Percentiles rank a stretch among this genome's conserved stretches.
Evolutionary conservation across 345 rosid genomes (phyloP).

Genomic region (Turritis glabra): DNA sequence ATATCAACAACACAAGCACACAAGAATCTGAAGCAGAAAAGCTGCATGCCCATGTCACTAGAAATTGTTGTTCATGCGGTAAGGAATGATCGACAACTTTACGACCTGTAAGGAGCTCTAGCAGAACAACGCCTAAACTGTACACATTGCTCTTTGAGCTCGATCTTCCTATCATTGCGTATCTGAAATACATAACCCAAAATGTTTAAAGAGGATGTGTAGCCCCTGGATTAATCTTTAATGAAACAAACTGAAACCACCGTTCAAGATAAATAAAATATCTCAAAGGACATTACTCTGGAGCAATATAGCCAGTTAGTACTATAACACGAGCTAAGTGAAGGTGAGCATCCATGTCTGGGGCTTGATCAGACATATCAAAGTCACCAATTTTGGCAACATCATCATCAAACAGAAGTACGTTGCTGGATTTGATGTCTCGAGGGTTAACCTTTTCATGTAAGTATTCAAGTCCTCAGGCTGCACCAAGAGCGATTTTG

Average conservation of each 20-base stretch:
- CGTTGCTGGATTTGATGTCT: slow-evolving; percentile 86
- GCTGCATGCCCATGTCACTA: slow-evolving; percentile 60
- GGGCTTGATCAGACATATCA: slow-evolving; percentile 82
- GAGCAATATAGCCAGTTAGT: slow-evolving; percentile 84
- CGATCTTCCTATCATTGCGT: slow-evolving; percentile 66
- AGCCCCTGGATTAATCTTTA: too few species aligned
- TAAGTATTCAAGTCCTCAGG: too few species aligned
- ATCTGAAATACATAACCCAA: slow-evolving; percentile 43
- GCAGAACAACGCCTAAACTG: slow-evolving; percentile 71
- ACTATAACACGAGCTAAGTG: slow-evolving; percentile 44
- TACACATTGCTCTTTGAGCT: slow-evolving; percentile 75
- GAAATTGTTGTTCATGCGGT: slow-evolving; percentile 70
- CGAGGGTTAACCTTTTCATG: too few species aligned
- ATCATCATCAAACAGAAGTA: slow-evolving; percentile 75
- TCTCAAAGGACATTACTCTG: slow-evolving; percentile 62
- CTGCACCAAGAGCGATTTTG: too few species aligned
- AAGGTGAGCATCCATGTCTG: slow-evolving; percentile 76
- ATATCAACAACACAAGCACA: background rate
- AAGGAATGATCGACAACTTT: slow-evolving; percentile 70
- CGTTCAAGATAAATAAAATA: too few species aligned
- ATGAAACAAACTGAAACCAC: too few species aligned
- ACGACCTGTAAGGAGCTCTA: slow-evolving; percentile 76
- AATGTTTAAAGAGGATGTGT: background rate
- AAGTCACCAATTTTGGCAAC: slow-evolving; percentile 89
- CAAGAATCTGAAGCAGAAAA: background rate